Base-by-base conservation (phyloP, 345 rosid species). In the Moricandia moricandioides region DNA sequence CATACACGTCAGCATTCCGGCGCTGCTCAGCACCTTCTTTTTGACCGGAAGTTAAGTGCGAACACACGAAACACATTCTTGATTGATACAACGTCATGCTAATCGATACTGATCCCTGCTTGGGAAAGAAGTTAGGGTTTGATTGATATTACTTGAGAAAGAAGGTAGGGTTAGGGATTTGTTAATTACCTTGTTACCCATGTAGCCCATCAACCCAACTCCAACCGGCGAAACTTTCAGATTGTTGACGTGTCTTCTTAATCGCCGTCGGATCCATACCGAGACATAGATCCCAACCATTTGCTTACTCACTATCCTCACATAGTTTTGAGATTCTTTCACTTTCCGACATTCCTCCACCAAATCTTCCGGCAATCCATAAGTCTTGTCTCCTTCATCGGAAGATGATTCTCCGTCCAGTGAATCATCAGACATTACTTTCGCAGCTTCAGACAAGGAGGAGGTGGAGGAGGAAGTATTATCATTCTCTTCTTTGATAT, bases 31-130 rank as follows among this genome's bases (percentile, higher is more conserved):
- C 97, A 63, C 99, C 93, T 9, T 91, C 89, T 69, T 86, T 92
- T 80, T 96, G 99, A 27, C 99, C 99, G 3, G 99, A 96, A 16
- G 99, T 86, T 83, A 96, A 88, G 85, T 96, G 99, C 73, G 98
- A 91, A 73, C 97, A 96, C 13, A 96, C 98, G 39, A 96, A 96
- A 89, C 99, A 96, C 81, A 96, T 21, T 71, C 95, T 82, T 33
- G 99, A 91, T 76, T 96, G 99, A 79, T 83, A 92, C 52, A 96
- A 80, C 16, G 97, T 78, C 97, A 96, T 91, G 87, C 99, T 96
- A 30, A 96, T 85, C 0, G 98, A 96, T 66, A 96, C 95, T 31
- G 98, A 96, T 60, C 99, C 99, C 99, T 96, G 89, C 82, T 78
- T 73, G 74, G 8, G 0, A 34, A 67, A 21, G 27, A 78, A 78